A percentile compares a stretch with the other conserved stretches of the same genome.
Evolutionary conservation across 1,139 yeast genomes (phyloP).

Genomic region (Nadsonia starkeyi-henricii): DNA sequence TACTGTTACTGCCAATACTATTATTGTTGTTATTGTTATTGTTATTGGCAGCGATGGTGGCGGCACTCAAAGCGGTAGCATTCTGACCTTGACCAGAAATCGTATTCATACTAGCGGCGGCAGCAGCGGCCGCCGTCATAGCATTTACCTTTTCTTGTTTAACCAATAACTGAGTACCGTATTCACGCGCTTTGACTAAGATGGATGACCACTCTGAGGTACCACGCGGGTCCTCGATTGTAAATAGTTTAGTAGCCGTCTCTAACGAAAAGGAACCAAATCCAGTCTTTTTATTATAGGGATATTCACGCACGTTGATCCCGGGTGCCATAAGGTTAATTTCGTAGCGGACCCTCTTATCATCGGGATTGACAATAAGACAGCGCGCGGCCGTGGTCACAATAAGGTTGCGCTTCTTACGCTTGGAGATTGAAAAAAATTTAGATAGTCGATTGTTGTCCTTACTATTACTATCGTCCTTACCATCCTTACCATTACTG

Average conservation of each 20-base stretch:
- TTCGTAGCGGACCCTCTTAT: constrained; percentile 20
- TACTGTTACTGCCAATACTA: constrained; percentile 1
- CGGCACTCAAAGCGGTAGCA: constrained; percentile 4
- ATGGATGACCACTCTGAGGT: constrained; percentile 22
- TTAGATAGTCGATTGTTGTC: constrained; percentile 19
- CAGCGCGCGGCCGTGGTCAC: constrained; percentile 25
- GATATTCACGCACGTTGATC: constrained; percentile 21
- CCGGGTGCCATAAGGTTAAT: constrained; percentile 22
- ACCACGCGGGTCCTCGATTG: constrained; percentile 24
- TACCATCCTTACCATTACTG: constrained; percentile 9
- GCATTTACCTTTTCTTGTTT: constrained; percentile 2
- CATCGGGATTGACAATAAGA: constrained; percentile 19
- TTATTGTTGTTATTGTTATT: constrained; percentile 1
- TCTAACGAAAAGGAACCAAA: constrained; percentile 21
- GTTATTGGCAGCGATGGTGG: not conserved
- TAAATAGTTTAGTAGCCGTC: constrained; percentile 21
- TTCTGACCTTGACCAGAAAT: constrained; percentile 1
- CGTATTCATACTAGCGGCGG: constrained; percentile 4
- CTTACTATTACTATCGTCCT: constrained; percentile 6
- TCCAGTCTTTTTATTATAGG: constrained; percentile 17
- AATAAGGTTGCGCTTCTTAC: constrained; percentile 20
- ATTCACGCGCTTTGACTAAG: constrained; percentile 10
- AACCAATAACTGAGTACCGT: constrained; percentile 6
- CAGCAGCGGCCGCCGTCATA: constrained; percentile 5
- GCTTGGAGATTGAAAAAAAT: constrained; percentile 18